Percentiles rank a stretch among this genome's conserved stretches.
phyloP scores from a whole-genome alignment of 768 basidiomycete genomes.

The Boletus sp. region DNA sequence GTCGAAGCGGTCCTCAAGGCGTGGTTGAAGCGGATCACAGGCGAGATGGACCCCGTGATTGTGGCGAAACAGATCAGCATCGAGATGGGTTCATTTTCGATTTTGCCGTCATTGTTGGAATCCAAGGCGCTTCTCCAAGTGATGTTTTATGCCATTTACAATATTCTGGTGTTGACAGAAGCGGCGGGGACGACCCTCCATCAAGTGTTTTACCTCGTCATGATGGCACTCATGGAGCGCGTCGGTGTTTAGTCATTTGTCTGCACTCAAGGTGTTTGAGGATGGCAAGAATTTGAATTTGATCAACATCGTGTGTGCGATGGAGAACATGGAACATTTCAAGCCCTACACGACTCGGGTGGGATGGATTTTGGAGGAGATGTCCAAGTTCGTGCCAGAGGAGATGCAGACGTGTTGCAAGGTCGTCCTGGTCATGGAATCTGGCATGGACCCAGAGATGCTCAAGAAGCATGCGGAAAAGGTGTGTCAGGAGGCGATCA shows the following conservation, averaged over 20 bases:
- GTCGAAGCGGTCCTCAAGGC: conserved; percentile 75
- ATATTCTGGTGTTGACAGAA: conserved; percentile 67
- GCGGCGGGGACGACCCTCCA: conserved; percentile 67
- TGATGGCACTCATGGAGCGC: conserved; percentile 80
- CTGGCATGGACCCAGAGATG: conserved; percentile 54
- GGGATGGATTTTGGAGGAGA: conserved; percentile 68
- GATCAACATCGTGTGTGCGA: conserved; percentile 66
- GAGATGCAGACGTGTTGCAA: conserved; percentile 54
- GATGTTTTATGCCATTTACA: conserved; percentile 79
- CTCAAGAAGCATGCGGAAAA: conserved; percentile 84
- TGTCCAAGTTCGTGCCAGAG: conserved; percentile 54
- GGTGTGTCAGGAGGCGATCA: conserved; percentile 87
- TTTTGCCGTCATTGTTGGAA: conserved; percentile 62
- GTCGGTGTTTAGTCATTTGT: conserved; percentile 57
- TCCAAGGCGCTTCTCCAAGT: conserved; percentile 74
- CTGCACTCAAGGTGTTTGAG: conserved; percentile 54
- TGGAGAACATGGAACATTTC: conserved; percentile 79
- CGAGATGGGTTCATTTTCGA: conserved; percentile 63
- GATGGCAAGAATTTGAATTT: conserved; percentile 62
- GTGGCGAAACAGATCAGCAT: conserved; percentile 71
- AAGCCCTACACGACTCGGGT: conserved; percentile 69
- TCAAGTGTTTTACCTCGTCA: conserved; percentile 80
- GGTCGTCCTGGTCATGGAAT: conserved; percentile 36
- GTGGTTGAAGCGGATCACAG: conserved; percentile 63
- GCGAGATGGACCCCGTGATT: conserved; percentile 65